phyloP scores from a whole-genome alignment of 768 basidiomycete species.

The Gloeophyllum trabeum region DNA sequence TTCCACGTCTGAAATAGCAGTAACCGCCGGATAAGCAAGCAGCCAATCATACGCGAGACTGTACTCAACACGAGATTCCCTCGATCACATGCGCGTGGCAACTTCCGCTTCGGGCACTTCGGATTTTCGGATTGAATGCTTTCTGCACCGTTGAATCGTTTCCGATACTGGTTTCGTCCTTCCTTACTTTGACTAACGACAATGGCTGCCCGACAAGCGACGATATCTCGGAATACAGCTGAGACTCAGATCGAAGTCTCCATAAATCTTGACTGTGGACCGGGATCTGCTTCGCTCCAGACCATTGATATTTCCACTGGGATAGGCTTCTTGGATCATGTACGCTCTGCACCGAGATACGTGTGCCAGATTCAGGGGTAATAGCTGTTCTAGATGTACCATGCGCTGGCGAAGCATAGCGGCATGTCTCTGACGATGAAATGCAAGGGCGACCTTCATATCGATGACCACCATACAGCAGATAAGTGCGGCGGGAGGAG shows the following conservation, averaged over 20 bases:
- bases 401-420: conserved; percentile 93
- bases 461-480: conserved; percentile 98
- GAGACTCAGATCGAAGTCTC: conserved; percentile 86
- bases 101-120: too few relatives aligned
- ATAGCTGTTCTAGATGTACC: conserved; percentile 68
- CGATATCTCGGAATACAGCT: conserved; percentile 73
- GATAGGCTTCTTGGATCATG: conserved; percentile 98
- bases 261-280: conserved; percentile 71
- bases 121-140: too few relatives aligned
- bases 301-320: conserved; percentile 82
- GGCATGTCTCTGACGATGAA: conserved; percentile 87
- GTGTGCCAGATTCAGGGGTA: neutral
- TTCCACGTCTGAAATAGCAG: too few relatives aligned
- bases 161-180: too few relatives aligned
- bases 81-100: too few relatives aligned
- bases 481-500: conserved; percentile 72
- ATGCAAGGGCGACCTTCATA: conserved; percentile 92
- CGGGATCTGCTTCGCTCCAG: conserved; percentile 52
- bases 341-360: conserved; percentile 21
- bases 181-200: too few relatives aligned
- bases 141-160: too few relatives aligned
- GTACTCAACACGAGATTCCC: too few relatives aligned
- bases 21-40: too few relatives aligned
- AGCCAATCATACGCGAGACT: too few relatives aligned
- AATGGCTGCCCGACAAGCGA: conserved; percentile 46